Percentiles rank a stretch among this genome's conserved stretches.
phyloP scores from a whole-genome alignment of 2,329 filamentous ascomycete species.

The Phaeosphaeriaceae sp. region DNA sequence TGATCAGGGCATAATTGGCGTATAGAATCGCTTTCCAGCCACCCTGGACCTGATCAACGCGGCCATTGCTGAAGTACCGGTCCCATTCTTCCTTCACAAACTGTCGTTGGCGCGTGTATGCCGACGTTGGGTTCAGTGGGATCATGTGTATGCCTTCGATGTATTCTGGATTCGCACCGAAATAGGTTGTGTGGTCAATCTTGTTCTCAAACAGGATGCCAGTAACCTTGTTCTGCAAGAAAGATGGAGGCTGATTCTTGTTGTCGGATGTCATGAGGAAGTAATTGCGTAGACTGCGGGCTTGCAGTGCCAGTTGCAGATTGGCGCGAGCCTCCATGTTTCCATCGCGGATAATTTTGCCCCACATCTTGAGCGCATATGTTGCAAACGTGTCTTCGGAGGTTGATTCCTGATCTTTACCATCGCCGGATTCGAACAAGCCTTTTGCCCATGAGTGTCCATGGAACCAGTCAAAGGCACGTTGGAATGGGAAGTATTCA shows the following conservation, averaged over 20 bases:
- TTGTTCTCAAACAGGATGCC: conserved; percentile 93
- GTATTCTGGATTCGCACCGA: conserved; percentile 72
- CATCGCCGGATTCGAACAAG: conserved; percentile 74
- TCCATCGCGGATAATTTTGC: conserved; percentile 72
- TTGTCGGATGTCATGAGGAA: conserved; percentile 82
- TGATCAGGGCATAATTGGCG: conserved; percentile 80
- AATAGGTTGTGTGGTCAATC: conserved; percentile 89
- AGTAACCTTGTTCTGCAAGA: conserved; percentile 80
- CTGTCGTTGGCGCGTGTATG: conserved; percentile 69
- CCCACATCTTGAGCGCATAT: conserved; percentile 96
- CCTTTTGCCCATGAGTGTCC: conserved; percentile 95
- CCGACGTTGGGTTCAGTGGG: conserved; percentile 73
- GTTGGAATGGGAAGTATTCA: conserved; percentile 74
- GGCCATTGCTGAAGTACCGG: conserved; percentile 74
- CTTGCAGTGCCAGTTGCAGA: conserved; percentile 80
- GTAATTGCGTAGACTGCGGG: conserved; percentile 77
- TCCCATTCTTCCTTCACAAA: conserved; percentile 77
- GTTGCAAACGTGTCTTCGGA: conserved; percentile 91
- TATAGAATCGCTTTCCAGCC: conserved; percentile 89
- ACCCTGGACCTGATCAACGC: conserved; percentile 69
- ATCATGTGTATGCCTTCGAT: conserved; percentile 85
- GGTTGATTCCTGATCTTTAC: conserved; percentile 88
- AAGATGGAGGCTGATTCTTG: conserved; percentile 73
- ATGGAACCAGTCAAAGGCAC: conserved; percentile 83
- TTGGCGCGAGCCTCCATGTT: conserved; percentile 83